Evolutionary conservation across 2,329 filamentous ascomycete species (phyloP).

Genomic region (Apiospora koreana): DNA sequence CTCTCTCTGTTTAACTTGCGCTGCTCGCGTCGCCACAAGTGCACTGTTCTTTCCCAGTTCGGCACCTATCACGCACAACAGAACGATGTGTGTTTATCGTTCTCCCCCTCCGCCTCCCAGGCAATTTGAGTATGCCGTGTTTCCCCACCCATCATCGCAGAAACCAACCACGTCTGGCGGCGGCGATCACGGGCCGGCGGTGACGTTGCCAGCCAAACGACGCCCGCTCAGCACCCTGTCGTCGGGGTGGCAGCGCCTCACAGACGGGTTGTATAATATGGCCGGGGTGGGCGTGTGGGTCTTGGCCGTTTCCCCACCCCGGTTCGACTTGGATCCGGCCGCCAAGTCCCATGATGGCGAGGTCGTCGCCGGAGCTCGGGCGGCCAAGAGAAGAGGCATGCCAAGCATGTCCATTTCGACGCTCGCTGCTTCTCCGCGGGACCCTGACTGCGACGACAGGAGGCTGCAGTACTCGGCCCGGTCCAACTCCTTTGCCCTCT

Average conservation of each 20-base stretch:
- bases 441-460: too few relatives aligned
- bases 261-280: neutral
- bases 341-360: neutral
- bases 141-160: neutral
- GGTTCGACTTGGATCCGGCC: neutral
- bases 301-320: neutral
- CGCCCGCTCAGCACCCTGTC: neutral
- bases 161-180: neutral
- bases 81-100: neutral
- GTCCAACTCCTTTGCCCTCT: too few relatives aligned
- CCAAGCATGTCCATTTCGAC: too few relatives aligned
- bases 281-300: neutral
- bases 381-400: too few relatives aligned
- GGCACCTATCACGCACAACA: neutral
- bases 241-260: neutral
- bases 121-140: too few relatives aligned
- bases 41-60: neutral
- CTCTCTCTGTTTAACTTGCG: neutral
- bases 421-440: too few relatives aligned
- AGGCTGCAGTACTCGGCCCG: too few relatives aligned
- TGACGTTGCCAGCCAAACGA: neutral
- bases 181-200: neutral
- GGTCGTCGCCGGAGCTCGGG: neutral
- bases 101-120: neutral
- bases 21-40: neutral